These are phyloP conservation scores for Tuber microsphaerosporum DNA, from an alignment of 495 filamentous ascomycete genomes.

Conservation along the genomic window DNA sequence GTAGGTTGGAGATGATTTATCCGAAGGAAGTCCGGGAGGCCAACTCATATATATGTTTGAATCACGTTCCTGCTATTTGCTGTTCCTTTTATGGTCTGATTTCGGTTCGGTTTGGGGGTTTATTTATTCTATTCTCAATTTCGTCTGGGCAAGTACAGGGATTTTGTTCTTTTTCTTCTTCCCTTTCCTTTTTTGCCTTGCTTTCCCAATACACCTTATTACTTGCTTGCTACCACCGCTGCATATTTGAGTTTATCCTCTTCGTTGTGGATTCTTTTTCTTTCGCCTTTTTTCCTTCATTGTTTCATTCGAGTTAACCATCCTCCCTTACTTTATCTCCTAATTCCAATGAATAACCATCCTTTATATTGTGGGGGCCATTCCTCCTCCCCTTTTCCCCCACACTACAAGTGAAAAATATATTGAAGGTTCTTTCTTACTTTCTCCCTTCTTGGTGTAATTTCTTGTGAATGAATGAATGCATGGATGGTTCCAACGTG, in stretches of 20 bases:
- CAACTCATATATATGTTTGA: slow-evolving; percentile 16
- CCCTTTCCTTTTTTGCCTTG: slow-evolving; percentile 9
- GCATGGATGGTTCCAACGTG: not conserved
- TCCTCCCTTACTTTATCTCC: not conserved
- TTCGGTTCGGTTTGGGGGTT: slow-evolving; percentile 28
- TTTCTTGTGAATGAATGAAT: not conserved
- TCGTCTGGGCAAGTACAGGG: slow-evolving; percentile 30
- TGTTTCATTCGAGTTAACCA: not conserved
- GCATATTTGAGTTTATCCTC: not conserved
- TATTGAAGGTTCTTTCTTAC: not conserved
- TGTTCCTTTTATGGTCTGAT: slow-evolving; percentile 31
- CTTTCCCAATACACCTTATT: slow-evolving; percentile 32
- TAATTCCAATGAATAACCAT: not conserved
- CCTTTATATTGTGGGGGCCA: not conserved
- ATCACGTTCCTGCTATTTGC: slow-evolving; percentile 11
- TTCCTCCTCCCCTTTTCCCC: not conserved
- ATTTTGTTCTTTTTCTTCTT: slow-evolving; percentile 13
- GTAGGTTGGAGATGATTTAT: not conserved
- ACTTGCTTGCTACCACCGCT: slow-evolving; percentile 12
- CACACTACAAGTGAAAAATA: not conserved
- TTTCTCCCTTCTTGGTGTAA: not conserved
- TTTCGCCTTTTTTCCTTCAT: not conserved
- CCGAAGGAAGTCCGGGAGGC: not conserved
- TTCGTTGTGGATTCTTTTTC: not conserved
- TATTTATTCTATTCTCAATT: slow-evolving; percentile 9